phyloP scores from a whole-genome alignment of 108 stramenopile genomes.

The Nannochloropsis salina region DNA sequence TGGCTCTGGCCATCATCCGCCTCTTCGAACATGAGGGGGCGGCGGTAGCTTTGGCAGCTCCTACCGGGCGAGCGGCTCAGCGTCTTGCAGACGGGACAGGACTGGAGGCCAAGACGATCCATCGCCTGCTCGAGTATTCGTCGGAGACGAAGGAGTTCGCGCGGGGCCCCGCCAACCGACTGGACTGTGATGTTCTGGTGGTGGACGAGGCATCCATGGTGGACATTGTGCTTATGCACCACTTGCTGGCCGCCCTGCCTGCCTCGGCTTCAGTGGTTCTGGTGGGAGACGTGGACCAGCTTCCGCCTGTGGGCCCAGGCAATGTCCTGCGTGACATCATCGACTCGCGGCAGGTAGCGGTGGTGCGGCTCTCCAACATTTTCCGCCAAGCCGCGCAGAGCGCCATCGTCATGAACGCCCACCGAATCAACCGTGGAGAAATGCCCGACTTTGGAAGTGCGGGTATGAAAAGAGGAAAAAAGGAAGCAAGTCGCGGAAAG shows the following conservation, averaged over 20 bases:
- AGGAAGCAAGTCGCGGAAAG: not conserved
- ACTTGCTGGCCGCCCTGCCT: slow-evolving; percentile 6
- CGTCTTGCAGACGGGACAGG: not conserved
- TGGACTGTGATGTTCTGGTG: not conserved
- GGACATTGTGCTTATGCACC: not conserved
- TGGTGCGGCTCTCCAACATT: not conserved
- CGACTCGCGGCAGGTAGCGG: not conserved
- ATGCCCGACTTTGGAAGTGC: not conserved
- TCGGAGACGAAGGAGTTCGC: not conserved
- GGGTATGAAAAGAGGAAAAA: not conserved
- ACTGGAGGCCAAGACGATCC: not conserved
- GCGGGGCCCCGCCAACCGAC: not conserved
- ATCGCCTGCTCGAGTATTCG: not conserved
- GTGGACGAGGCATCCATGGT: not conserved
- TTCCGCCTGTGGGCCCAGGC: not conserved
- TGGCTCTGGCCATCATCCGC: slow-evolving; percentile 10
- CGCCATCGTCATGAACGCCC: not conserved
- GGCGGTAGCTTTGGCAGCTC: not conserved
- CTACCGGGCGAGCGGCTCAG: not conserved
- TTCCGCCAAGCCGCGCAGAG: not conserved
- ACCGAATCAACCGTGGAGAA: slow-evolving; percentile 13
- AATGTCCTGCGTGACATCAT: slow-evolving; percentile 2
- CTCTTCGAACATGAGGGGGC: not conserved
- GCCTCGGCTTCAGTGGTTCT: not conserved
- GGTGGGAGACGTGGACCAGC: not conserved